Percentiles rank a stretch among this genome's conserved stretches.
phyloP scores from a whole-genome alignment of 2,329 filamentous ascomycete species.

The Anthostomella pinea region DNA sequence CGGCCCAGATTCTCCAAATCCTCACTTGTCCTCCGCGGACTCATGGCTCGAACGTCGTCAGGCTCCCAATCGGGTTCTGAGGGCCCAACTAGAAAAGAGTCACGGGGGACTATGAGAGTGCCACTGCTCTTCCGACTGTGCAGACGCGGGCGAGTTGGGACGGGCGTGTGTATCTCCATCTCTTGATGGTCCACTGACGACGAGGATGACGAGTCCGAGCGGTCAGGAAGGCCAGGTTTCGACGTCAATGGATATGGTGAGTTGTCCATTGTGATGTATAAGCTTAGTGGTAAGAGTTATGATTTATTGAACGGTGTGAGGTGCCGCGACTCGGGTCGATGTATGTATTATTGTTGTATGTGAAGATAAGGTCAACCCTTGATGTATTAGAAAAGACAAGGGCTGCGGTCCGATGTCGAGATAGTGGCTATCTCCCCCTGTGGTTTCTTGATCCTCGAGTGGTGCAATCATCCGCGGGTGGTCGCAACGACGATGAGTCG shows the following conservation, averaged over 20 bases:
- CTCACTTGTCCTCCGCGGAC: slow-evolving; percentile 83
- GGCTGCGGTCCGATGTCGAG: too few species aligned
- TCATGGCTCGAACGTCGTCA: slow-evolving; percentile 91
- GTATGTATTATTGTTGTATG: too few species aligned
- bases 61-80: slow-evolving; percentile 75
- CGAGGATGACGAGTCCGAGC: slow-evolving; percentile 30
- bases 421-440: too few species aligned
- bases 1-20: slow-evolving; percentile 85
- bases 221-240: slow-evolving; percentile 26
- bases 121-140: slow-evolving; percentile 75
- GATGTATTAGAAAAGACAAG: too few species aligned
- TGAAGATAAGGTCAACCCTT: too few species aligned
- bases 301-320: not conserved
- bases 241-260: too few species aligned
- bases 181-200: slow-evolving; percentile 28
- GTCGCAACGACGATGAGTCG: too few species aligned
- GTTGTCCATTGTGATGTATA: slow-evolving; percentile 12
- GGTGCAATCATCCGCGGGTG: too few species aligned
- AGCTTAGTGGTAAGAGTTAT: not conserved
- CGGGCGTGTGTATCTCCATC: slow-evolving; percentile 49
- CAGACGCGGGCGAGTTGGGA: slow-evolving; percentile 62
- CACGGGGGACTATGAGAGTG: slow-evolving; percentile 77
- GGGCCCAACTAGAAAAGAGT: slow-evolving; percentile 70
- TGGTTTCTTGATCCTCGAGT: too few species aligned
- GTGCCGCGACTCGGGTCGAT: too few species aligned